A percentile compares a stretch with the other conserved stretches of the same genome.
These are phyloP conservation scores for Xylariomycetidae sp. DNA, from an alignment of 2,329 filamentous ascomycete genomes.

Conservation along the genomic window DNA sequence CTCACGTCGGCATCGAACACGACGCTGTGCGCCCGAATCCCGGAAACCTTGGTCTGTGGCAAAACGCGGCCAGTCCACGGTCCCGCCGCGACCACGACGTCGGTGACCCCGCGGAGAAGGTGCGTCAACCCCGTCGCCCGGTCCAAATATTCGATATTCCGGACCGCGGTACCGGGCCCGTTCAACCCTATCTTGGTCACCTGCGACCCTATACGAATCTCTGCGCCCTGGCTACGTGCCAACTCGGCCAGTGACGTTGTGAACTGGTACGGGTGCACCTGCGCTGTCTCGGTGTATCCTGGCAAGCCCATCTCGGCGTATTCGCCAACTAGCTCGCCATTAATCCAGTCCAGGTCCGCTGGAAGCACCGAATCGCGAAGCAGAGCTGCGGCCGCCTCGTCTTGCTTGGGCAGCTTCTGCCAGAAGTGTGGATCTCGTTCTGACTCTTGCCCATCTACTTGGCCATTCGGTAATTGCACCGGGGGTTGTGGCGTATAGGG, in stretches of 20 bases:
- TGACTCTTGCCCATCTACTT: slow-evolving; percentile 12
- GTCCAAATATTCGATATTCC: slow-evolving; percentile 56
- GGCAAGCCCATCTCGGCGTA: slow-evolving; percentile 76
- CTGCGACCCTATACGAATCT: slow-evolving; percentile 58
- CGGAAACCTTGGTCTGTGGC: slow-evolving; percentile 51
- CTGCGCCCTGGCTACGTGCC: slow-evolving; percentile 62
- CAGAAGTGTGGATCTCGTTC: slow-evolving; percentile 37
- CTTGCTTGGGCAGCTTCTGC: slow-evolving; percentile 58
- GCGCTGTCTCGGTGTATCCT: slow-evolving; percentile 71
- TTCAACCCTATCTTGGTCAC: slow-evolving; percentile 60
- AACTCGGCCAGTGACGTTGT: slow-evolving; percentile 77
- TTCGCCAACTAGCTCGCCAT: slow-evolving; percentile 54
- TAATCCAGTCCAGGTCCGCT: slow-evolving; percentile 77
- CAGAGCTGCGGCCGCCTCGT: slow-evolving; percentile 39
- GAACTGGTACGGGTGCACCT: slow-evolving; percentile 90
- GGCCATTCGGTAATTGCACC: slow-evolving; percentile 3
- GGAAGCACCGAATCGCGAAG: slow-evolving; percentile 60
- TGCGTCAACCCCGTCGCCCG: slow-evolving; percentile 31
- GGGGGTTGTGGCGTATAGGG: background rate
- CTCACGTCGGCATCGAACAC: slow-evolving; percentile 60
- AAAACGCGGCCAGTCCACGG: slow-evolving; percentile 59
- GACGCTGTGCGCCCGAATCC: slow-evolving; percentile 58
- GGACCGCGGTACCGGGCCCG: slow-evolving; percentile 44
- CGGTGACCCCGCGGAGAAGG: slow-evolving; percentile 40
- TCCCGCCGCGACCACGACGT: slow-evolving; percentile 51